Conservation (phyloP, 371 early-diverging fungal species). For the Mortierella sp. region DNA sequence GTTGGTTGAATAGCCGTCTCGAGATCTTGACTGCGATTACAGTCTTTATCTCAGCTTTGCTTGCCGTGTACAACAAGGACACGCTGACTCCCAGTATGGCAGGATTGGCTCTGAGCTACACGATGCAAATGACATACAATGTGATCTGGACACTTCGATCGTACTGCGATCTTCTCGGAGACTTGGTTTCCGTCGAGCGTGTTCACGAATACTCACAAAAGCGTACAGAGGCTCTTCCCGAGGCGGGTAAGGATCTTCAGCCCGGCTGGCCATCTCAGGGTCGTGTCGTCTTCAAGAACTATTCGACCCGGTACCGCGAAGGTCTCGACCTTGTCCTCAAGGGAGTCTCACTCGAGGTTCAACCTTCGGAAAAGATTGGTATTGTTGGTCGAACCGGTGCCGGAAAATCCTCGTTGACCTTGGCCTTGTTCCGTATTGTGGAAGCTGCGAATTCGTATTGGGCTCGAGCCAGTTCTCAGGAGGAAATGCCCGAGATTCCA, state of each 20-base stretch:
- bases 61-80: conserved; percentile 40
- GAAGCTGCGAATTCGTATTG: conserved; percentile 62
- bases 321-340: conserved; percentile 68
- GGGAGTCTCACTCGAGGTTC: conserved; percentile 57
- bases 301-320: conserved; percentile 69
- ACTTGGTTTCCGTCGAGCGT: conserved; percentile 72
- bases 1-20: conserved; percentile 26
- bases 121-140: conserved; percentile 48
- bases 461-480: conserved; percentile 20
- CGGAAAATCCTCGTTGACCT: conserved; percentile 74
- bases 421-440: conserved; percentile 77
- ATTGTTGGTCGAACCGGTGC: conserved; percentile 77
- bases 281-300: conserved; percentile 65
- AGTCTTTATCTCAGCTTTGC: conserved; percentile 18
- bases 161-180: conserved; percentile 63
- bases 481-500: not conserved
- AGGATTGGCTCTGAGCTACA: conserved; percentile 75
- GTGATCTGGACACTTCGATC: conserved; percentile 25
- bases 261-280: conserved; percentile 62
- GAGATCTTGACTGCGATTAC: conserved; percentile 51
- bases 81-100: conserved; percentile 60
- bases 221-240: conserved; percentile 58
- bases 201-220: conserved; percentile 68
- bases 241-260: conserved; percentile 30
- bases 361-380: conserved; percentile 60